Conservation (phyloP, 2,329 filamentous ascomycete species). For the Aspergillus sojae region DNA sequence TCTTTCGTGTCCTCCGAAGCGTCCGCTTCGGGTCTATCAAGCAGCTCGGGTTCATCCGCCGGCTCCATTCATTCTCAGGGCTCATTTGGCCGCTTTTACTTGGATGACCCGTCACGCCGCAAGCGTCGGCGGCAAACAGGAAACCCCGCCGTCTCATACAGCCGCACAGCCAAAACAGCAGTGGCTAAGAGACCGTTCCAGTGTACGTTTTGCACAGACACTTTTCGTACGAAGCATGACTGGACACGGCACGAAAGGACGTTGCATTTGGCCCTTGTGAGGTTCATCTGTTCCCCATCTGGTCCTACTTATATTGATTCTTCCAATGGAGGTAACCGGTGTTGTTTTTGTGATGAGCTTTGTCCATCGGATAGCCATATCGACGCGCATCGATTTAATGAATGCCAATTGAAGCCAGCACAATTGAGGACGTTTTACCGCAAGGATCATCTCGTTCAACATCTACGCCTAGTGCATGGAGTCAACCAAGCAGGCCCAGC, state of each 20-base stretch:
- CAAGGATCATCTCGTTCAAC: constrained; percentile 61
- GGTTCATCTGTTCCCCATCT: constrained; percentile 56
- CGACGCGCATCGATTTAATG: constrained; percentile 54
- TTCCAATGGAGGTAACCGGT: not conserved
- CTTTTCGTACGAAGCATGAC: constrained; percentile 51
- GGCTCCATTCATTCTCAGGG: constrained; percentile 25
- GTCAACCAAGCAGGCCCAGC: constrained; percentile 43
- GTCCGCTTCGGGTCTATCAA: constrained; percentile 17
- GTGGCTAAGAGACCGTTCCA: constrained; percentile 33
- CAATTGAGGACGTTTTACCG: constrained; percentile 60
- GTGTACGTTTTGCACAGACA: constrained; percentile 53
- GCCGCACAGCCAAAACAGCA: constrained; percentile 34
- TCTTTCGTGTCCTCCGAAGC: constrained; percentile 12
- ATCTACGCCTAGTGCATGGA: constrained; percentile 58
- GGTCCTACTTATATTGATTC: constrained; percentile 47
- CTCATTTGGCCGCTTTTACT: constrained; percentile 51
- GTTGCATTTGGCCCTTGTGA: constrained; percentile 50
- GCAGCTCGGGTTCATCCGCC: constrained; percentile 18
- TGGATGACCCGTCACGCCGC: constrained; percentile 47
- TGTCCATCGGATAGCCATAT: constrained; percentile 54
- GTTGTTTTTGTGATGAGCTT: constrained; percentile 55
- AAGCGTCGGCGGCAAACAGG: constrained; percentile 42
- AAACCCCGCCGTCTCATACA: not conserved
- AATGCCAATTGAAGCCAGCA: constrained; percentile 56
- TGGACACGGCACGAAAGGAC: constrained; percentile 53